Conservation (phyloP, 345 rosid genomes). For the Zanthoxylum bungeanum region DNA sequence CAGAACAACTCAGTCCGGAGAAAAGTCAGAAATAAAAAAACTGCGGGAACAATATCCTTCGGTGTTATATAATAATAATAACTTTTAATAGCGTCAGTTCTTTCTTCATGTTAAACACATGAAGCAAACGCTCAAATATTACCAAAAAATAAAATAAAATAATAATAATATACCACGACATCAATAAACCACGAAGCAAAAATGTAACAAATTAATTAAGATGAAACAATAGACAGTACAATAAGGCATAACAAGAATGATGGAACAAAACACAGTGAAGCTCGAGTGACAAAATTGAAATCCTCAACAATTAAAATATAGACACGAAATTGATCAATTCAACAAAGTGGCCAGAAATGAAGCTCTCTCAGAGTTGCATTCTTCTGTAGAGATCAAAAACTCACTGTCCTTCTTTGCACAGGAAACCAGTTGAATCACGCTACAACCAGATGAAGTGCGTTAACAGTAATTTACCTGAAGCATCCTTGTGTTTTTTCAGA, state of each 20-base stretch:
- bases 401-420: constrained; percentile 12
- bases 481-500: neutral
- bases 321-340: constrained; percentile 33
- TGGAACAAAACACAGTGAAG: constrained; percentile 15
- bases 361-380: constrained; percentile 17
- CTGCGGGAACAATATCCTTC: too few species aligned
- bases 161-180: too few species aligned
- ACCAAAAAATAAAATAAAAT: too few species aligned
- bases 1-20: too few species aligned
- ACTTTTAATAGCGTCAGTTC: too few species aligned
- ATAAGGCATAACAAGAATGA: too few species aligned
- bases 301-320: constrained; percentile 29
- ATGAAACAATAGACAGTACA: constrained; percentile 13
- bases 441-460: constrained; percentile 17
- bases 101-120: too few species aligned
- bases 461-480: constrained; percentile 13
- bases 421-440: constrained; percentile 14
- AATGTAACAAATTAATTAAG: constrained; percentile 13
- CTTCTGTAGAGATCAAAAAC: neutral
- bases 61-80: too few species aligned
- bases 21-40: too few species aligned
- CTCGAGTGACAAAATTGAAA: constrained; percentile 43
- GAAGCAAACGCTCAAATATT: too few species aligned
- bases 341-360: constrained; percentile 17
- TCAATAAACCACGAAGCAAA: too few species aligned